Conservation (phyloP, 176 grass and related monocot species). For the Miscanthus lutarioriparius region DNA sequence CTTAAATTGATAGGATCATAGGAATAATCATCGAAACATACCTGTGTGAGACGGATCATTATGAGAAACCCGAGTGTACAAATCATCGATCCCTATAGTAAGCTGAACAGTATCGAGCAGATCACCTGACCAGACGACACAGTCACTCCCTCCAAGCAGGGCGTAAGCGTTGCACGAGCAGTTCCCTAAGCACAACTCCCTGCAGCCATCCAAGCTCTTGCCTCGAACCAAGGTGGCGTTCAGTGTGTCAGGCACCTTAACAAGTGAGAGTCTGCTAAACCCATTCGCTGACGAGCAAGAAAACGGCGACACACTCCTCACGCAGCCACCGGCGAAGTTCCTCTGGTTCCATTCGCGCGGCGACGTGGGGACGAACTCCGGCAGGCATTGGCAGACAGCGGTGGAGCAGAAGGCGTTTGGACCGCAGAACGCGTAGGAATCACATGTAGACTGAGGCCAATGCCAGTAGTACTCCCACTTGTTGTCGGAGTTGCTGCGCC, state of each 20-base stretch:
- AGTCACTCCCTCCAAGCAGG: slow-evolving; percentile 22
- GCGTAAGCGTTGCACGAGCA: slow-evolving; percentile 51
- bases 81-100: neutral
- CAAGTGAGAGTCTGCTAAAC: neutral
- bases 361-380: slow-evolving; percentile 40
- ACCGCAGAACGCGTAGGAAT: slow-evolving; percentile 42
- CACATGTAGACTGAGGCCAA: slow-evolving; percentile 34
- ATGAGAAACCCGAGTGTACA: slow-evolving; percentile 32
- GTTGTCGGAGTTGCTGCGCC: neutral
- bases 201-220: slow-evolving; percentile 42
- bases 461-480: slow-evolving; percentile 32
- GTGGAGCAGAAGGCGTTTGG: slow-evolving; percentile 30
- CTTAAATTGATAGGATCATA: neutral
- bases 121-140: slow-evolving; percentile 38
- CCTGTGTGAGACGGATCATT: neutral
- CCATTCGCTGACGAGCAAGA: slow-evolving; percentile 33
- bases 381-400: slow-evolving; percentile 36
- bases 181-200: slow-evolving; percentile 37
- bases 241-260: slow-evolving; percentile 56
- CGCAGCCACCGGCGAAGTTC: slow-evolving; percentile 35
- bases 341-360: slow-evolving; percentile 38
- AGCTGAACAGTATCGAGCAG: slow-evolving; percentile 46
- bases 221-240: slow-evolving; percentile 21
- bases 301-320: slow-evolving; percentile 17
- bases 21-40: neutral